Conservation (phyloP, 139 green algal species). For the Gonium pectorale region DNA sequence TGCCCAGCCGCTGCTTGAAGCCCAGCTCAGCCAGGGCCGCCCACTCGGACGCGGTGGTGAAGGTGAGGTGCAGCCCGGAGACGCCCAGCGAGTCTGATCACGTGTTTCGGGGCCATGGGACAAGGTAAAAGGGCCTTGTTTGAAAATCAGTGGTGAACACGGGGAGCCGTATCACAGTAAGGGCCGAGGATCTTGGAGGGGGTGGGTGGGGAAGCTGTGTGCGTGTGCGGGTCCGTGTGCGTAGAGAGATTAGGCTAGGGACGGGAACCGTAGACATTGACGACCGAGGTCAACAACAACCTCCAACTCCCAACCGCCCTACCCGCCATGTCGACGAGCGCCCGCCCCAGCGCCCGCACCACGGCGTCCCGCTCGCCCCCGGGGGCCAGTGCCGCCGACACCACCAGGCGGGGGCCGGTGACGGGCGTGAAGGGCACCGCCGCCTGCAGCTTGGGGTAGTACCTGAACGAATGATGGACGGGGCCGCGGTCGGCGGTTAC, state of each 20-base stretch:
- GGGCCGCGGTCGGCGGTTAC: too few species aligned
- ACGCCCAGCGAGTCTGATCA: conserved; percentile 72
- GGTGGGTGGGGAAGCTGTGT: too few species aligned
- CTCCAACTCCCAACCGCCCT: too few species aligned
- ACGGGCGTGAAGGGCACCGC: conserved; percentile 95
- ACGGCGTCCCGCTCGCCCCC: conserved; percentile 34
- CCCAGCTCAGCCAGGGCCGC: conserved; percentile 66
- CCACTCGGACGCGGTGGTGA: conserved; percentile 81
- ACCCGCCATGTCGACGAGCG: conserved; percentile 58
- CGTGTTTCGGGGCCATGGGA: too few species aligned
- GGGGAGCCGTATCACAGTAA: too few species aligned
- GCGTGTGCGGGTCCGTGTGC: too few species aligned
- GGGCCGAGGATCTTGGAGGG: too few species aligned
- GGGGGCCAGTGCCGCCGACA: conserved; percentile 1
- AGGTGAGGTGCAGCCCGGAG: conserved; percentile 88
- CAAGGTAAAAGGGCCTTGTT: too few species aligned
- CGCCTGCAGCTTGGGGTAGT: conserved; percentile 94
- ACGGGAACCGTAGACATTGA: neutral
- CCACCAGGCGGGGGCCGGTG: conserved; percentile 67
- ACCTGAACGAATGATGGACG: conserved; percentile 46
- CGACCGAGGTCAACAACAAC: too few species aligned
- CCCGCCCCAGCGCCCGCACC: conserved; percentile 55
- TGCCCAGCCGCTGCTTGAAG: conserved; percentile 78
- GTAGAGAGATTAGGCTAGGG: neutral
- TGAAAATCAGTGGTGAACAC: too few species aligned